These are phyloP conservation scores for Petunia secreta DNA, from an alignment of 257 asterid species.

Conservation along the genomic window DNA sequence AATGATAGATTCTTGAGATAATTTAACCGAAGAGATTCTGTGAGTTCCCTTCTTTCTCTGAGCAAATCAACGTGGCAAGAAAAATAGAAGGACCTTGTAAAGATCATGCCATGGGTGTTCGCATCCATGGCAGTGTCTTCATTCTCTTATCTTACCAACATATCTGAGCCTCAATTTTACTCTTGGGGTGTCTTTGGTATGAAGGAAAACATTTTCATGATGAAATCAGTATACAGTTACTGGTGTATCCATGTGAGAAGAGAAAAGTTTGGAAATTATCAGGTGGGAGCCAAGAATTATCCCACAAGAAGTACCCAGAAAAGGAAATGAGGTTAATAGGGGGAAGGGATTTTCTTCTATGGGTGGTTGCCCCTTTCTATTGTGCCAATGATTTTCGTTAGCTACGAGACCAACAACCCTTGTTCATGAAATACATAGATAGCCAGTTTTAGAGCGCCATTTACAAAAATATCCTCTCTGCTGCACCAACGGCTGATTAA, in stretches of 20 bases:
- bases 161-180: neutral
- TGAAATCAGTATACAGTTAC: neutral
- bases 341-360: slow-evolving; percentile 17
- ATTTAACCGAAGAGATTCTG: too few species aligned
- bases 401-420: too few species aligned
- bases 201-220: neutral
- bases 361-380: slow-evolving; percentile 28
- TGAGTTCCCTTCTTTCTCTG: neutral
- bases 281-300: neutral
- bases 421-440: too few species aligned
- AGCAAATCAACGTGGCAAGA: neutral
- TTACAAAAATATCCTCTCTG: too few species aligned
- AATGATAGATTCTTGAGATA: neutral
- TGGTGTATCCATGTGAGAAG: neutral
- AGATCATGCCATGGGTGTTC: slow-evolving; percentile 3
- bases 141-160: neutral
- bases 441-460: too few species aligned
- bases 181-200: slow-evolving; percentile 3
- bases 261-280: slow-evolving; percentile 11
- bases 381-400: neutral
- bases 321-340: slow-evolving; percentile 18
- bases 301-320: neutral
- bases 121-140: slow-evolving; percentile 31
- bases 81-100: neutral
- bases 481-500: neutral